A percentile compares a stretch with the other conserved stretches of the same genome.
phyloP scores from a whole-genome alignment of 805 yeast species.

The Tetrapisispora taiwanensis region DNA sequence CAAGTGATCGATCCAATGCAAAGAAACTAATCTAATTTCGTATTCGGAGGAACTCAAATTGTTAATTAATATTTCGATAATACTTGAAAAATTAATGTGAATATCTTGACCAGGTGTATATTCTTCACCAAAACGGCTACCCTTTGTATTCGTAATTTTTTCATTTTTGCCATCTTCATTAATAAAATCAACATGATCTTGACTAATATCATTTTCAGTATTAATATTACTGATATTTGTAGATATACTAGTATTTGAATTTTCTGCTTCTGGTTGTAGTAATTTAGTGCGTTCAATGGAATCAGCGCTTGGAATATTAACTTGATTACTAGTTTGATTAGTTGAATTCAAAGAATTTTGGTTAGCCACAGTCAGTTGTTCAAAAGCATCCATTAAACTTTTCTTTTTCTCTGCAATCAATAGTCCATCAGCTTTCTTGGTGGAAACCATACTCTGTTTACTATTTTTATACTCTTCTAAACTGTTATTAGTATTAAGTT shows the following conservation, averaged over 20 bases:
- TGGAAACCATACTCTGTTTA: conserved; percentile 2
- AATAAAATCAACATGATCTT: background rate
- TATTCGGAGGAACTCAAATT: conserved; percentile 65
- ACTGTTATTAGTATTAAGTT: conserved; percentile 10
- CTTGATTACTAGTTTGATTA: background rate
- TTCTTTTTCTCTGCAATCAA: conserved; percentile 28
- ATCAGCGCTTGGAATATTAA: background rate
- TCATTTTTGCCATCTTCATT: background rate
- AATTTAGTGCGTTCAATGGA: background rate
- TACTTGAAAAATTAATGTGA: conserved; percentile 65
- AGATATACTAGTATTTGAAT: background rate
- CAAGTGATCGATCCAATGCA: conserved; percentile 73
- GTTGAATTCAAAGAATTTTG: background rate
- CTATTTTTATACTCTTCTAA: conserved; percentile 12
- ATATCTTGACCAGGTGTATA: conserved; percentile 76
- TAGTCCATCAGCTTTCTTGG: conserved; percentile 23
- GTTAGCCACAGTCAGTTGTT: conserved; percentile 10
- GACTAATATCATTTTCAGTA: background rate
- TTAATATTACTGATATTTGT: background rate
- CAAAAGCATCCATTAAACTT: conserved; percentile 21
- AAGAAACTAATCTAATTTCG: conserved; percentile 67
- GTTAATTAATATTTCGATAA: conserved; percentile 72
- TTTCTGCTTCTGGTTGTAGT: background rate
- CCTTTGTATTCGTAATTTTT: background rate
- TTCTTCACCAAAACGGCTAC: conserved; percentile 38